These are phyloP conservation scores for Haberlea rhodopensis DNA, from an alignment of 257 asterid genomes.

Conservation along the genomic window DNA sequence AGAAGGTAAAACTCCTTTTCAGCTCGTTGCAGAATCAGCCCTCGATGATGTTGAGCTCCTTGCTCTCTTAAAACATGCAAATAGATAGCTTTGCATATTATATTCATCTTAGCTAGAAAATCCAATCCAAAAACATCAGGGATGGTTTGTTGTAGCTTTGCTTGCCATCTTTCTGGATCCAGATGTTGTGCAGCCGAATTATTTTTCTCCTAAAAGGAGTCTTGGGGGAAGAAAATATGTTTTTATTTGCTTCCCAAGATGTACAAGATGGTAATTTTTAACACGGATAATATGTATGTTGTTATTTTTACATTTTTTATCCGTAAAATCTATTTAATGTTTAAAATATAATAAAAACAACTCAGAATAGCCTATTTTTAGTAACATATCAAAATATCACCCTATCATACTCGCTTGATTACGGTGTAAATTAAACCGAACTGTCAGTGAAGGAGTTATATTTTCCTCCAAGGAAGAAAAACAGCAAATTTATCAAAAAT, in stretches of 20 bases:
- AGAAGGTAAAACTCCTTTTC: constrained; percentile 65
- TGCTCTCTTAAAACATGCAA: constrained; percentile 57
- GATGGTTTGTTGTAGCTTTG: not conserved
- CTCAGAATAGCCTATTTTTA: too few relatives aligned
- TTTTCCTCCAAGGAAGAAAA: too few relatives aligned
- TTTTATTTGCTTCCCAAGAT: not conserved
- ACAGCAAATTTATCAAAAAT: not conserved
- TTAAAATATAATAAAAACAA: too few relatives aligned
- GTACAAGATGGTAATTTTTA: too few relatives aligned
- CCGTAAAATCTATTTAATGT: not conserved
- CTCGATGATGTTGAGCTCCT: constrained; percentile 66
- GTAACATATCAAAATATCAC: too few relatives aligned
- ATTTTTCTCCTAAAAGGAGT: not conserved
- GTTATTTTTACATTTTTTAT: too few relatives aligned
- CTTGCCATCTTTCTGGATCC: not conserved
- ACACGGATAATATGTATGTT: too few relatives aligned
- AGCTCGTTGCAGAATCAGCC: constrained; percentile 53
- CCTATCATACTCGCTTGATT: too few relatives aligned
- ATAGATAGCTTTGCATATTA: constrained; percentile 40
- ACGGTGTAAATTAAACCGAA: too few relatives aligned
- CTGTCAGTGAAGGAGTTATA: too few relatives aligned
- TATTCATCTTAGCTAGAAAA: constrained; percentile 4
- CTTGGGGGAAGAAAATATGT: not conserved
- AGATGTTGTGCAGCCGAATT: constrained; percentile 11
- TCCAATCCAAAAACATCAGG: not conserved